Conservation (phyloP, 2,329 filamentous ascomycete genomes). For the Akanthomyces lecanii region DNA sequence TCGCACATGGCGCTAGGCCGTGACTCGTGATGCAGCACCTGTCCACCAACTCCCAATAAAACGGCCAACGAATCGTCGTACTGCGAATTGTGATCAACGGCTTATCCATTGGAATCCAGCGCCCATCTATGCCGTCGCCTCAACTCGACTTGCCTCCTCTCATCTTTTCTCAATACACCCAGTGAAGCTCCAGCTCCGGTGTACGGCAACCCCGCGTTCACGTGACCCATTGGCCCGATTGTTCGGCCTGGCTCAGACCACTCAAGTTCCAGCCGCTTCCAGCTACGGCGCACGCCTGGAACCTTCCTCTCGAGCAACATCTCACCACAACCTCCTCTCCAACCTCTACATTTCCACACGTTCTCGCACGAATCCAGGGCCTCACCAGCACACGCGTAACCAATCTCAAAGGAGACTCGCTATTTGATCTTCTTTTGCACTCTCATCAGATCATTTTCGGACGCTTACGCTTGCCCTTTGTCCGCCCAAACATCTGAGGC, state of each 20-base stretch:
- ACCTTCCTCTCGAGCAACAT: conserved; percentile 16
- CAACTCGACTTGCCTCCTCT: not conserved
- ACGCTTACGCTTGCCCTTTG: conserved; percentile 2
- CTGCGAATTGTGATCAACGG: not conserved
- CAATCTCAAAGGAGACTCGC: conserved; percentile 1
- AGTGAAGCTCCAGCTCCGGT: not conserved
- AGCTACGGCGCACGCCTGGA: conserved; percentile 8
- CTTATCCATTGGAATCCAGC: not conserved
- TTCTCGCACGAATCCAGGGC: conserved; percentile 13
- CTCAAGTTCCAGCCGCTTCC: conserved; percentile 2
- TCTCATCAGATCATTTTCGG: not conserved
- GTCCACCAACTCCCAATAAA: not conserved
- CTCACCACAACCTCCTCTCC: conserved; percentile 10
- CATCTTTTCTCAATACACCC: not conserved
- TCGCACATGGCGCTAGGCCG: not conserved
- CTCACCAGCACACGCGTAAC: not conserved
- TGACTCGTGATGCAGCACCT: not conserved
- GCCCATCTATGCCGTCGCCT: not conserved
- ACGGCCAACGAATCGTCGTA: not conserved
- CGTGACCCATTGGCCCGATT: conserved; percentile 26
- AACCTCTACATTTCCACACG: not conserved
- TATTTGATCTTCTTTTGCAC: not conserved
- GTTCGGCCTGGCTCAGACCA: not conserved
- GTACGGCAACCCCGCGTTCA: conserved; percentile 29
- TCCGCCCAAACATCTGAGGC: not conserved